A percentile compares a stretch with the other conserved stretches of the same genome.
phyloP scores from a whole-genome alignment of 495 filamentous ascomycete species.

The Penicillium fimorum region DNA sequence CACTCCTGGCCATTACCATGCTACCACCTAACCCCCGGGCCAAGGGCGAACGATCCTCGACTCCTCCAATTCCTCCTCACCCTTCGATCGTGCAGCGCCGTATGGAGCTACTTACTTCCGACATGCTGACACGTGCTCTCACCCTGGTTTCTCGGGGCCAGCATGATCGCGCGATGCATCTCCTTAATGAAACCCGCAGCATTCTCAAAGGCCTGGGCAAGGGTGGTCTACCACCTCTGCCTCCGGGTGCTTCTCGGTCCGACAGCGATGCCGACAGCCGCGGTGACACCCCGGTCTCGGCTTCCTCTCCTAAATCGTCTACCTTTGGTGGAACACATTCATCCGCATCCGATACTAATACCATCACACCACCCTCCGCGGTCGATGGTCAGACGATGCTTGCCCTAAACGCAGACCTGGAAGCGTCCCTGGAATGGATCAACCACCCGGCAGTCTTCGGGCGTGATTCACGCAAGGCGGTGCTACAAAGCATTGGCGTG shows the following conservation, averaged over 20 bases:
- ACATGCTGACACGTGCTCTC: slow-evolving; percentile 93
- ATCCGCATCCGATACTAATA: slow-evolving; percentile 46
- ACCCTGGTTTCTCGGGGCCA: slow-evolving; percentile 89
- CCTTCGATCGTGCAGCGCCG: slow-evolving; percentile 93
- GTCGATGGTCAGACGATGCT: slow-evolving; percentile 77
- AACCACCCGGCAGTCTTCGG: slow-evolving; percentile 93
- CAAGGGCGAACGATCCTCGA: slow-evolving; percentile 59
- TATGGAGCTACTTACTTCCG: slow-evolving; percentile 97
- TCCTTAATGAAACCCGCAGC: slow-evolving; percentile 87
- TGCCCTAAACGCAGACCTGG: slow-evolving; percentile 87
- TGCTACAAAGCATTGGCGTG: slow-evolving; percentile 93
- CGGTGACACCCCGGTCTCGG: slow-evolving; percentile 38
- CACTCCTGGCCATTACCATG: slow-evolving; percentile 97
- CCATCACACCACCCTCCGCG: slow-evolving; percentile 64
- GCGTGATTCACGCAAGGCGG: slow-evolving; percentile 92
- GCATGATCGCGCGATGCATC: slow-evolving; percentile 87
- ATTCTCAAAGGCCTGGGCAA: slow-evolving; percentile 96
- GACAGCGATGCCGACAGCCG: slow-evolving; percentile 41
- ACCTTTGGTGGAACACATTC: slow-evolving; percentile 46
- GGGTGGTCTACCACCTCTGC: slow-evolving; percentile 90
- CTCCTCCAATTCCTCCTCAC: slow-evolving; percentile 92
- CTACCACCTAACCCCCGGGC: slow-evolving; percentile 67
- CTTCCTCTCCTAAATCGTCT: slow-evolving; percentile 40
- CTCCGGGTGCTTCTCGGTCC: slow-evolving; percentile 46
- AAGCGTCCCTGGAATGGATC: slow-evolving; percentile 97